These are phyloP conservation scores for Chrysoporthe austroafricana DNA, from an alignment of 2,329 filamentous ascomycete genomes.

Conservation along the genomic window DNA sequence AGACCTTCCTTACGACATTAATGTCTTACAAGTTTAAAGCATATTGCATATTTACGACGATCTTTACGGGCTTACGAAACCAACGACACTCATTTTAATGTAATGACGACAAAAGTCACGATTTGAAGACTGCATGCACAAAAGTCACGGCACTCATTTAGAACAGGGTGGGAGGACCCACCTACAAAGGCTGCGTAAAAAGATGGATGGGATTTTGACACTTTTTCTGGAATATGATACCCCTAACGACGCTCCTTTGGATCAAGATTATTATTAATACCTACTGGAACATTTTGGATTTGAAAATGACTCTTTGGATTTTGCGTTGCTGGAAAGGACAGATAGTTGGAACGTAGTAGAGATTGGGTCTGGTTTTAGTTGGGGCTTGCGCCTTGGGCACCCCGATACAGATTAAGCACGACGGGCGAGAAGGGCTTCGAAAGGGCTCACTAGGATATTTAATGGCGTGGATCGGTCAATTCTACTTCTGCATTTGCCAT, in stretches of 20 bases:
- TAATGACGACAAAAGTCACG: background rate
- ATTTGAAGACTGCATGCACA: background rate
- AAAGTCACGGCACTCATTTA: constrained; percentile 24
- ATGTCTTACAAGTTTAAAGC: constrained; percentile 9
- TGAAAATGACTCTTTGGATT: background rate
- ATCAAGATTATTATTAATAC: background rate
- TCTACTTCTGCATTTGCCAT: background rate
- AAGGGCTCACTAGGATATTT: background rate
- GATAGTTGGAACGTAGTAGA: background rate
- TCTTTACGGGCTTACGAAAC: constrained; percentile 1
- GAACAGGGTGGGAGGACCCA: background rate
- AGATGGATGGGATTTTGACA: constrained; percentile 3
- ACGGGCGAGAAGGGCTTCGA: background rate
- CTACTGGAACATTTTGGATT: background rate
- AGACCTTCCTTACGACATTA: constrained; percentile 20
- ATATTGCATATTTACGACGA: constrained; percentile 6
- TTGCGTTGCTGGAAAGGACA: background rate
- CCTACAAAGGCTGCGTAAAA: background rate
- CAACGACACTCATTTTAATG: background rate
- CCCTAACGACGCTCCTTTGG: constrained; percentile 11
- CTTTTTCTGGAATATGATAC: background rate
- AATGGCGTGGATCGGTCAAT: background rate
- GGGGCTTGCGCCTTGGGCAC: background rate
- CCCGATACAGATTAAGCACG: background rate
- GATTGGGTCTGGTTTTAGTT: background rate